A percentile compares a stretch with the other conserved stretches of the same genome.
Conservation (phyloP, 108 stramenopile genomes). For the Skeletonema tropicum region DNA sequence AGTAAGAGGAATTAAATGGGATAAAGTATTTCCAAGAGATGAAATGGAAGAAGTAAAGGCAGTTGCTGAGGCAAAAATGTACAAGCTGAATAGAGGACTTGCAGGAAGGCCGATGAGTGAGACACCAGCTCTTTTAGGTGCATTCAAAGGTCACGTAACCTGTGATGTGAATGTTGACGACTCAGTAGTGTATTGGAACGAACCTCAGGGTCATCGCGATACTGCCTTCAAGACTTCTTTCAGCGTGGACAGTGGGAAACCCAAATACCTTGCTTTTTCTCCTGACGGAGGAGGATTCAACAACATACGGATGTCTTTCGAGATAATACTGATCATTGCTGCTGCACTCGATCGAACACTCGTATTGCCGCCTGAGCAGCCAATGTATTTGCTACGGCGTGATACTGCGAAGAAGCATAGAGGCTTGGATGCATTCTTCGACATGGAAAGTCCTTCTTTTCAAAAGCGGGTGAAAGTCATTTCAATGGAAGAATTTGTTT, state of each 20-base stretch:
- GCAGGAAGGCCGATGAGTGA: constrained; percentile 17
- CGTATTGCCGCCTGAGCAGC: constrained; percentile 84
- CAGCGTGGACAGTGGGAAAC: constrained; percentile 5
- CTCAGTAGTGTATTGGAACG: constrained; percentile 77
- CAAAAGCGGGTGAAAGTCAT: constrained; percentile 56
- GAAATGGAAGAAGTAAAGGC: constrained; percentile 13
- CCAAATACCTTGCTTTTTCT: constrained; percentile 66
- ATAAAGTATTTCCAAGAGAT: constrained; percentile 18
- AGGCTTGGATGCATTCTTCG: constrained; percentile 85
- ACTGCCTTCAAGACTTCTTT: constrained; percentile 56
- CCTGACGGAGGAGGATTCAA: constrained; percentile 73
- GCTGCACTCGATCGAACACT: constrained; percentile 78
- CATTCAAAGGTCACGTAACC: constrained; percentile 33
- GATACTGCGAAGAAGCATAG: constrained; percentile 61
- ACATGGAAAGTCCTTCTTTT: constrained; percentile 58
- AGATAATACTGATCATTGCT: constrained; percentile 80
- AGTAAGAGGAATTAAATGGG: not conserved
- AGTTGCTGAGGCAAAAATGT: not conserved
- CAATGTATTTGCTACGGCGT: constrained; percentile 73
- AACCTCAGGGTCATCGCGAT: constrained; percentile 62
- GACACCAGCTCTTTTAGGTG: constrained; percentile 18
- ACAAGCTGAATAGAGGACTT: constrained; percentile 6
- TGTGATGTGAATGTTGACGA: constrained; percentile 62
- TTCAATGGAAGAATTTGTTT: constrained; percentile 69
- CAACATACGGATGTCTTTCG: constrained; percentile 82